phyloP scores from a whole-genome alignment of 2,329 filamentous ascomycete species.

The Botryotinia calthae region DNA sequence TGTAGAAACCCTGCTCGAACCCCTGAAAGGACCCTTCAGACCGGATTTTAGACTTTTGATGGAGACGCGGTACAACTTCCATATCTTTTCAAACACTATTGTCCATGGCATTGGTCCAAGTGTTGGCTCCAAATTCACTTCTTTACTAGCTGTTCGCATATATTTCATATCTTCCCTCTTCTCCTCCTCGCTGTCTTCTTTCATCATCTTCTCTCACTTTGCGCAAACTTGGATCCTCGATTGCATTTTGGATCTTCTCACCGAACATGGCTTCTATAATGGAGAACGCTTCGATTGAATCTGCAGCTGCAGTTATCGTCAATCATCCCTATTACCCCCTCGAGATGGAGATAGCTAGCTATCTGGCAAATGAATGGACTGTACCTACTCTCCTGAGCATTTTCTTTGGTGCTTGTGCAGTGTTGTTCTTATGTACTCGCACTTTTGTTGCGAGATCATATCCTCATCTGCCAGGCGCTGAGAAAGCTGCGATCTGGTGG shows the following conservation, averaged over 20 bases:
- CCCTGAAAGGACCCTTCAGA: constrained; percentile 17
- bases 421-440: constrained; percentile 57
- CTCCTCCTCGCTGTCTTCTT: neutral
- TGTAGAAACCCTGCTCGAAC: constrained; percentile 17
- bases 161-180: neutral
- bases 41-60: neutral
- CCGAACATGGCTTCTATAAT: constrained; percentile 26
- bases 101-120: constrained; percentile 15
- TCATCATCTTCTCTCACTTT: neutral
- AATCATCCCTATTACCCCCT: constrained; percentile 71
- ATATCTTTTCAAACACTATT: constrained; percentile 3
- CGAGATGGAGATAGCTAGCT: constrained; percentile 59
- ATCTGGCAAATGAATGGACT: constrained; percentile 63
- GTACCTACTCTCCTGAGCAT: constrained; percentile 56
- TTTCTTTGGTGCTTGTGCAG: constrained; percentile 56
- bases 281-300: constrained; percentile 27
- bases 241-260: neutral
- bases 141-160: constrained; percentile 1
- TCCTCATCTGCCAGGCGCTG: constrained; percentile 51
- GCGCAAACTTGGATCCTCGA: constrained; percentile 6
- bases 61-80: neutral
- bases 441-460: constrained; percentile 51
- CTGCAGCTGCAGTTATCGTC: constrained; percentile 25
- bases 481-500: constrained; percentile 66
- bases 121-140: constrained; percentile 11